Evolutionary conservation across 2,329 filamentous ascomycete species (phyloP), one percentile per base, ranked within the genome.

Genomic region (Aspergillus vadensis): DNA sequence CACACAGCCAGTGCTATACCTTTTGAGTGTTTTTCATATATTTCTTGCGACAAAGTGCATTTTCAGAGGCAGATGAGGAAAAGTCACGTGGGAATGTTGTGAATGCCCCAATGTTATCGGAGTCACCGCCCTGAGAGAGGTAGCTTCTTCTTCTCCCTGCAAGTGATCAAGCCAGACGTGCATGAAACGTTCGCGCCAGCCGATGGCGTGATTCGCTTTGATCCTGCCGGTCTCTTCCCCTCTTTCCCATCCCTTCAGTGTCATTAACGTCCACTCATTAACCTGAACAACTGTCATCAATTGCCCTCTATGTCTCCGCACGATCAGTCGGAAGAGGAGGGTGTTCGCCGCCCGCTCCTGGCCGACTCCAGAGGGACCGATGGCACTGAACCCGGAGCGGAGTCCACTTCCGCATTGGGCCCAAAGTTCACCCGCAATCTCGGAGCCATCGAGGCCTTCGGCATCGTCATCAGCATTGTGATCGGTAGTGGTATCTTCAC

Each of bases 401-500:
- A 27, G 44, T 50, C 47, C 25, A 32, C 4, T 30, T 19, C 27
- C 36, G 25, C 39, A 5, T 41, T 21, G 30, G 53, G 32, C 19
- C 17, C 47, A 6, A 51, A 53, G 14, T 66, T 66, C 55, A 63
- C 54, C 27, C 62, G 62, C 3, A 63, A 64, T 9, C 62, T 66
- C 1, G 64, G 64, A 7, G 55, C 64, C 15, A 44, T 62, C 30
- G 64, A 66, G 48, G 64, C 64, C 5, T 66, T 66, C 36, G 58
- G 62, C 48, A 65, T 66, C 39, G 57, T 66, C 38, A 66, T 66
- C 51, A 66, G 64, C 50, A 65, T 66, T 21, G 64, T 66, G 9
- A 65, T 66, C n/a, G 64, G 64, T 3, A 66, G 64, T 44, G 64
- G 64, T 1, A 55, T 66, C 12, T 66, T 66, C 14, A 66, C 64